Evolutionary conservation across 2,329 filamentous ascomycete species (phyloP).

Genomic region (Alternaria arbusti): DNA sequence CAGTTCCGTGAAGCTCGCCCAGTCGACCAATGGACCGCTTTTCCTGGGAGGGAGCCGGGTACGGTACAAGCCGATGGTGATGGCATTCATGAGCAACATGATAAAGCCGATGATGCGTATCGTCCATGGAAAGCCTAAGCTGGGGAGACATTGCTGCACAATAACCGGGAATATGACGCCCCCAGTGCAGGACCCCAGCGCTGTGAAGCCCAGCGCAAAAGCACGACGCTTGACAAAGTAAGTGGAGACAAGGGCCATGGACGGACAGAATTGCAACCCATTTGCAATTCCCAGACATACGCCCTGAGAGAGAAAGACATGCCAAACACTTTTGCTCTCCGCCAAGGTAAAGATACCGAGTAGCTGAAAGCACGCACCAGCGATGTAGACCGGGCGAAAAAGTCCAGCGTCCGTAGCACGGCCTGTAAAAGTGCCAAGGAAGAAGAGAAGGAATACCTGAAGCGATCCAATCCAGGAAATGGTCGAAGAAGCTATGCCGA

Average conservation of each 20-base stretch:
- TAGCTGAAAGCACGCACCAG: conserved; percentile 42
- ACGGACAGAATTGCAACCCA: conserved; percentile 62
- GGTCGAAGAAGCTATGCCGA: conserved; percentile 40
- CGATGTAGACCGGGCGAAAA: conserved; percentile 35
- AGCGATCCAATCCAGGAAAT: conserved; percentile 45
- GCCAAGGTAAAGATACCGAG: conserved; percentile 42
- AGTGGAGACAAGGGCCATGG: conserved; percentile 59
- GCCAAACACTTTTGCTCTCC: conserved; percentile 38
- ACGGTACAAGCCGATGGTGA: conserved; percentile 45
- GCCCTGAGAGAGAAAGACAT: conserved; percentile 56
- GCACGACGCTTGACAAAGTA: conserved; percentile 40
- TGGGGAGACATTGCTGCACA: conserved; percentile 39
- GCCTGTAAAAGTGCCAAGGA: conserved; percentile 39
- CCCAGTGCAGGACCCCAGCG: conserved; percentile 37
- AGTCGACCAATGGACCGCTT: conserved; percentile 51
- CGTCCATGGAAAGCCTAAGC: conserved; percentile 65
- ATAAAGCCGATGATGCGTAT: conserved; percentile 67
- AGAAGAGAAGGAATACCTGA: conserved; percentile 42
- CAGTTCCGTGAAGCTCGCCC: conserved; percentile 50
- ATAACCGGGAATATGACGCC: conserved; percentile 43
- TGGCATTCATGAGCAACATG: conserved; percentile 53
- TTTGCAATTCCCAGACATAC: conserved; percentile 62
- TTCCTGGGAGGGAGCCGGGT: conserved; percentile 50
- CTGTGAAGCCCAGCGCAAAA: conserved; percentile 38
- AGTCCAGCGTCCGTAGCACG: conserved; percentile 40